phyloP scores from a whole-genome alignment of 257 asterid species.

The Solanum lignicaule region DNA sequence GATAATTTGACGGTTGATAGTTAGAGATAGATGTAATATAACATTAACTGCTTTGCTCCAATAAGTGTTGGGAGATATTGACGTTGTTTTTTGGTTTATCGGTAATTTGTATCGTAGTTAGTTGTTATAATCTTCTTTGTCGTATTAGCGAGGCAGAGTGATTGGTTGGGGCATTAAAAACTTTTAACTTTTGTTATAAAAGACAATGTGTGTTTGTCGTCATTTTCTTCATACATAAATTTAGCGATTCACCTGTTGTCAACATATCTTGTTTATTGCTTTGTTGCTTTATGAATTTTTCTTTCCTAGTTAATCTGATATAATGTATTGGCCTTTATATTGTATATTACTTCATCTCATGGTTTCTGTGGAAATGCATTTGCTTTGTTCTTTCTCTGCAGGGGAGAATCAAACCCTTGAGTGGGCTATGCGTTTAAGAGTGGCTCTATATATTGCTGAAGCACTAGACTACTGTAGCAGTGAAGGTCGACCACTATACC shows the following conservation, averaged over 20 bases:
- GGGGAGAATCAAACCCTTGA: conserved; percentile 98
- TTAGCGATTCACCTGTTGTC: neutral
- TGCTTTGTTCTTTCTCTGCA: conserved; percentile 11
- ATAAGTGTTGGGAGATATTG: neutral
- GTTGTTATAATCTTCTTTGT: neutral
- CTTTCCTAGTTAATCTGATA: neutral
- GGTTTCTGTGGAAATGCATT: neutral
- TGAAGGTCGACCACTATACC: conserved; percentile 93
- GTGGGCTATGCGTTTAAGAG: conserved; percentile 99
- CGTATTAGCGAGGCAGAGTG: neutral
- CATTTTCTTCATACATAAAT: neutral
- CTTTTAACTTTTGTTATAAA: neutral
- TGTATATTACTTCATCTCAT: neutral
- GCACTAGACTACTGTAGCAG: conserved; percentile 86
- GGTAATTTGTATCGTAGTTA: neutral
- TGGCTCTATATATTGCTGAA: conserved; percentile 92
- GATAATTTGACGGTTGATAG: neutral
- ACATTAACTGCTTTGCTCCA: neutral
- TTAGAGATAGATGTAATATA: neutral
- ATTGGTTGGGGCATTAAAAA: neutral
- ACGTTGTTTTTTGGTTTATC: neutral
- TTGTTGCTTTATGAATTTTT: neutral
- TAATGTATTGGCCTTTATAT: neutral
- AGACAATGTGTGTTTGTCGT: neutral
- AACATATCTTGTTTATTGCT: neutral